Evolutionary conservation across 2,329 filamentous ascomycete genomes (phyloP).

Genomic region (Escovopsis sp.): DNA sequence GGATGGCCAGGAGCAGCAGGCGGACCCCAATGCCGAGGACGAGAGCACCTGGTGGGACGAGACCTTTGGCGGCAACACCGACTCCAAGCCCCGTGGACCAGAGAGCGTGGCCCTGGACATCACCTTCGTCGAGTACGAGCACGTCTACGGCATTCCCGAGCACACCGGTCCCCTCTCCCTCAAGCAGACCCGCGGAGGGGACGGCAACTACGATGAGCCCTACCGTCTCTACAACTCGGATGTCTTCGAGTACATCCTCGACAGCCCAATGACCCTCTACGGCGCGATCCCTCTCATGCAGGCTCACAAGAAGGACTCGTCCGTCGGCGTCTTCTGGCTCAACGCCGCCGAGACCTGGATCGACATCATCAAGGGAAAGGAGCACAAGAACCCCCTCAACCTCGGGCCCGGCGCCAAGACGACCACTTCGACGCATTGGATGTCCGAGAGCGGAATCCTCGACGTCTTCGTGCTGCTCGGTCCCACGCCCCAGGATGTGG

Average conservation of each 20-base stretch:
- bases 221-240: conserved; percentile 94
- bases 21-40: conserved; percentile 42
- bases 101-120: conserved; percentile 89
- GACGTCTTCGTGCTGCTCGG: conserved; percentile 94
- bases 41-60: conserved; percentile 98
- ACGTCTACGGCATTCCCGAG: conserved; percentile 89
- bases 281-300: conserved; percentile 98
- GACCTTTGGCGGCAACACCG: conserved; percentile 85
- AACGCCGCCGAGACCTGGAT: conserved; percentile 97
- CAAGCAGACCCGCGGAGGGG: conserved; percentile 77
- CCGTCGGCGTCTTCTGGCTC: conserved; percentile 93
- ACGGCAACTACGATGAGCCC: conserved; percentile 73
- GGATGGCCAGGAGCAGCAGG: conserved; percentile 29
- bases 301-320: conserved; percentile 84
- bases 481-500: conserved; percentile 69
- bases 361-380: conserved; percentile 71
- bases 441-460: conserved; percentile 78
- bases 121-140: conserved; percentile 76
- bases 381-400: conserved; percentile 59
- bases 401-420: conserved; percentile 55
- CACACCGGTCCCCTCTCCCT: conserved; percentile 80
- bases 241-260: conserved; percentile 93
- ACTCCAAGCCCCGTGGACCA: conserved; percentile 86
- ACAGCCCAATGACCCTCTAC: conserved; percentile 97
- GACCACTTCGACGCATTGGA: conserved; percentile 87